Percentiles rank a stretch among this genome's conserved stretches.
These are phyloP conservation scores for Heracleum sosnowskyi DNA, from an alignment of 129 eudicot genomes.

Conservation along the genomic window DNA sequence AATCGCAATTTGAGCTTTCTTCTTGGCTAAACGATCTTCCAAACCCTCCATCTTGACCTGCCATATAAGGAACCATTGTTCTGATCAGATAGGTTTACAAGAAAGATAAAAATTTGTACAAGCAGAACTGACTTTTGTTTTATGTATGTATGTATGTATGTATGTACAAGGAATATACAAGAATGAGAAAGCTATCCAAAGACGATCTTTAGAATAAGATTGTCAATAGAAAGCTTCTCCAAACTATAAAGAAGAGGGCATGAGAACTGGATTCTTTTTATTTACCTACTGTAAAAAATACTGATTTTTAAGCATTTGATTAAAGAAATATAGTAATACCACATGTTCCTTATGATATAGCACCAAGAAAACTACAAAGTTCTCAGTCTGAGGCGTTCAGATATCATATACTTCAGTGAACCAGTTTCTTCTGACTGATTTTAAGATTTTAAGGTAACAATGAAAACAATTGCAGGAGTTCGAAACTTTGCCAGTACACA, in stretches of 20 bases:
- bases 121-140: too few species aligned
- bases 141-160: too few species aligned
- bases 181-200: too few species aligned
- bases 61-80: slow-evolving; percentile 9
- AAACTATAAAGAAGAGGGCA: too few species aligned
- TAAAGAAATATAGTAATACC: neutral
- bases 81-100: neutral
- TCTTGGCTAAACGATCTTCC: slow-evolving; percentile 44
- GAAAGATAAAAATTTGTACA: neutral
- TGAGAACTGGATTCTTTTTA: neutral
- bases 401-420: neutral
- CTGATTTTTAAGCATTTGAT: neutral
- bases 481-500: neutral
- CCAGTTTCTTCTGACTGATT: neutral
- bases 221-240: too few species aligned
- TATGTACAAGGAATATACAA: too few species aligned
- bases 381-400: neutral
- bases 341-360: neutral
- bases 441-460: neutral
- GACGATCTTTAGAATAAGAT: too few species aligned
- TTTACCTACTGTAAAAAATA: neutral
- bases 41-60: slow-evolving; percentile 62
- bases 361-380: neutral
- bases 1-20: slow-evolving; percentile 50
- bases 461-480: neutral